Evolutionary conservation across 2,329 filamentous ascomycete genomes (phyloP).

Genomic region (Colletotrichum plurivorum): DNA sequence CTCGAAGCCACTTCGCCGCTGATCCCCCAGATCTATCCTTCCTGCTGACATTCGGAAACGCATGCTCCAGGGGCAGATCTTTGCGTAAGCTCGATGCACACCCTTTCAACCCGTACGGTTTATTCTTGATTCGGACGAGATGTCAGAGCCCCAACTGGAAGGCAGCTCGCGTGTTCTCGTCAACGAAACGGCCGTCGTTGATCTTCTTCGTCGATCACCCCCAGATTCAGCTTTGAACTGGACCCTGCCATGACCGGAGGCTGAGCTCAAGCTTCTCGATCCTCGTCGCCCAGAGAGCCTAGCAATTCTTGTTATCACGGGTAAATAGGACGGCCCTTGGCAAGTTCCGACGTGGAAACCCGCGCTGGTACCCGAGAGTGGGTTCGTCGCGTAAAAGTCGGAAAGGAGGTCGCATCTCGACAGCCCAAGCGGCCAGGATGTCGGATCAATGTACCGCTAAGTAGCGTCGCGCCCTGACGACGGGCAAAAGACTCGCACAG

Average conservation of each 20-base stretch:
- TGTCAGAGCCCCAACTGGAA: no score
- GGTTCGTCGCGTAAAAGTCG: background rate
- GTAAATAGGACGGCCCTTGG: constrained; percentile 31
- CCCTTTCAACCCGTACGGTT: no score
- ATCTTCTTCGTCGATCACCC: constrained; percentile 8
- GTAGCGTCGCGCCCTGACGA: constrained; percentile 22
- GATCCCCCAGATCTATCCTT: constrained; percentile 19
- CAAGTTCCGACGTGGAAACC: constrained; percentile 17
- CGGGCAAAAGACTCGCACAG: constrained; percentile 2
- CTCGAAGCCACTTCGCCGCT: background rate
- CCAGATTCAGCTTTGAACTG: background rate
- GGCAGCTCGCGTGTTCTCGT: background rate
- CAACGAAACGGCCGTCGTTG: background rate
- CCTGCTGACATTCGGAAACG: constrained; percentile 17
- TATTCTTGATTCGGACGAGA: no score
- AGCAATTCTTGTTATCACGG: constrained; percentile 27
- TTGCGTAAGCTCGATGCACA: background rate
- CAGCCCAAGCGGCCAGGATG: background rate
- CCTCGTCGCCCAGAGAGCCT: constrained; percentile 26
- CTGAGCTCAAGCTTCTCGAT: constrained; percentile 37
- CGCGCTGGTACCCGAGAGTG: background rate
- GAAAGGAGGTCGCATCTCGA: background rate
- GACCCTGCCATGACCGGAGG: constrained; percentile 31
- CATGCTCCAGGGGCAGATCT: constrained; percentile 26
- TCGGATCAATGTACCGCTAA: constrained; percentile 13